Base-by-base conservation (phyloP, 192 early-diverging fungal genomes). In the Backusella macrospora region DNA sequence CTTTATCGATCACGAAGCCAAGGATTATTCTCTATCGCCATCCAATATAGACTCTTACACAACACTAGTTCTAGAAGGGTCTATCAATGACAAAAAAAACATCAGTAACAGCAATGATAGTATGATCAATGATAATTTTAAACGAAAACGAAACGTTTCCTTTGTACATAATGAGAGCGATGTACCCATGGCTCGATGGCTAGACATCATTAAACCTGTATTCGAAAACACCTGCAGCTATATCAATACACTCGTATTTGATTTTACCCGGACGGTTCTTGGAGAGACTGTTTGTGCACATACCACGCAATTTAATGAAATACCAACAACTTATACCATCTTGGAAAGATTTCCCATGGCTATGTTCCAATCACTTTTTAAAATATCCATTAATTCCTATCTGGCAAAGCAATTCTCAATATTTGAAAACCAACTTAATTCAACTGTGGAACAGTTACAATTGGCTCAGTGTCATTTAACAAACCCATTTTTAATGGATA, bases 81-180 rank as follows among this genome's bases (percentile, higher is more conserved):
- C 26, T 26, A 23, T 8, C 1, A 2, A 3, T 14, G 45, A 12
- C 13, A 46, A 46, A 18, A 26, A 59, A 12, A 59, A 10, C 29
- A 34, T 1, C 2, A 34, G 29, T 34, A 34, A 34, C 29, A 34
- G 2, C 29, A 34, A 34, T 34, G 29, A 34, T 2, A 34, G 29
- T 34, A 34, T 34, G 29, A 34, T 34, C 29, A 34, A 34, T 34
- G 1, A 34, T 2, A 34, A 34, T 34, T 34, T 34, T 2, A 34
- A 34, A 34, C 29, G 29, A 1, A 59, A 18, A 21, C 52, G 52
- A 16, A 59, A 26, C 3, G 52, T 26, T 12, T 59, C 52, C 6
- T 59, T 59, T 59, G 52, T 59, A 59, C 52, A 59, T 13, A 59
- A 59, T 21, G 52, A 59, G 52, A 59, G 52, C 21, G 52, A 59